Evolutionary conservation across 768 basidiomycete species (phyloP), one percentile per base, ranked within the genome.

Genomic region (Boletales sp.): DNA sequence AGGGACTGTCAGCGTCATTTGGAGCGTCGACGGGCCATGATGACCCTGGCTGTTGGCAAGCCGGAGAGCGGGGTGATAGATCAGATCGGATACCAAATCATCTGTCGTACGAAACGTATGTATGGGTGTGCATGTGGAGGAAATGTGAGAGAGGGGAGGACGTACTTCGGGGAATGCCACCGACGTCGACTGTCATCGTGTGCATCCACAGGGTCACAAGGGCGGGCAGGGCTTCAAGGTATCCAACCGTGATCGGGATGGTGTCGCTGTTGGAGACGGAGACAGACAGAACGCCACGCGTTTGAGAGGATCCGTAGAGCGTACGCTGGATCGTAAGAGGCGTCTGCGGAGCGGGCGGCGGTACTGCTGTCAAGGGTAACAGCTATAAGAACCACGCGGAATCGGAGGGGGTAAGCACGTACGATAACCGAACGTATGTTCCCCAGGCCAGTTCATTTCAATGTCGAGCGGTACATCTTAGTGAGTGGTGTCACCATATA

Each of bases 161-260:
- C 79, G 41, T 53, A 82, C 84, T 73, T 53, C 74, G 72, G 18
- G 64, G 45, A 11, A 64, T 58, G 8, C 79, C 82, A 43, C 82
- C 69, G 12, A 83, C 63, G 19, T 69, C 64, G 1, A 82, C 69
- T 17, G 70, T 66, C 45, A 95, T 69, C 8, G 93, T 93, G 68
- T 92, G 87, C 54, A 95, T 72, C 72, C 88, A 93, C 42, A 90
- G 84, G 50, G 91, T 87, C 34, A 97, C 75, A 60, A 93, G 84
- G 84, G 94, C 95, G 5, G 95, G 97, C 78, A 94, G 85, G 1
- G 87, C 88, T 69, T 98, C 97, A 39, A 94, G 78, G 67, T 94
- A 97, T n/a, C 66, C 66, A 2, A 55, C 46, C 4, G 54, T 57
- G 9, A 85, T 66, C 0, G 85, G 74, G 17, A 72, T 65, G 18